These are phyloP conservation scores for Cordyceps fumosorosea DNA, from an alignment of 2,329 filamentous ascomycete genomes.

Conservation along the genomic window DNA sequence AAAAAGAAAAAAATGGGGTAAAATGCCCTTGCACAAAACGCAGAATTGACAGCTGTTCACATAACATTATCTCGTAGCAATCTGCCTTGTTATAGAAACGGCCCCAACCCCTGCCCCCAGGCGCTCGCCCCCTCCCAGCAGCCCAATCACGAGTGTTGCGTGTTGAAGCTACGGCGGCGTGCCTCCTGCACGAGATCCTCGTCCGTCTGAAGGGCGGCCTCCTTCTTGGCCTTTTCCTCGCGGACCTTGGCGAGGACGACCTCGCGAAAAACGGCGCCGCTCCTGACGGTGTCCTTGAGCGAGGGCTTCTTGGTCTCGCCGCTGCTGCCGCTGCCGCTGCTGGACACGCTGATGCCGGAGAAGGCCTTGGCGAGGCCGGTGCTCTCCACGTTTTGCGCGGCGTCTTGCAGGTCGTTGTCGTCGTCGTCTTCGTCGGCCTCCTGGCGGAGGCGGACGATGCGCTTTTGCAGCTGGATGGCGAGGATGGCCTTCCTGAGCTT, in stretches of 20 bases:
- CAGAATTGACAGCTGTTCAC: neutral
- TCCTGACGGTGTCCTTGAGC: constrained; percentile 33
- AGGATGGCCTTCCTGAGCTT: constrained; percentile 91
- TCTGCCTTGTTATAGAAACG: neutral
- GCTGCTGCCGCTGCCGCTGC: constrained; percentile 14
- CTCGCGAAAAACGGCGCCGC: constrained; percentile 78
- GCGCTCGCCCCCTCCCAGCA: neutral
- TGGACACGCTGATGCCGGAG: constrained; percentile 2
- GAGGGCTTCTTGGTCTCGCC: constrained; percentile 31
- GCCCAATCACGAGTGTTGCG: neutral
- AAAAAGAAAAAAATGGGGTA: neutral
- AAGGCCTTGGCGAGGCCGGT: constrained; percentile 16
- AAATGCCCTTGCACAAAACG: neutral
- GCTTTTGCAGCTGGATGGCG: constrained; percentile 90
- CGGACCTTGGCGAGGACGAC: constrained; percentile 90
- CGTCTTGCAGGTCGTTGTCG: constrained; percentile 60
- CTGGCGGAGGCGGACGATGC: constrained; percentile 90
- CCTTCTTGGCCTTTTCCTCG: constrained; percentile 56
- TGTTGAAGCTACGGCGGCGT: constrained; percentile 29
- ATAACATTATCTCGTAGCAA: neutral
- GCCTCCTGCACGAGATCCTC: constrained; percentile 48
- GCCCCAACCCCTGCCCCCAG: neutral
- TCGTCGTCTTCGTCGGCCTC: constrained; percentile 83
- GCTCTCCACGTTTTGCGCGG: constrained; percentile 30
- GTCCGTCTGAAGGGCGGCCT: constrained; percentile 65